Base-by-base conservation (phyloP, 169 alveolate species). In the Eimeria brunetti region DNA sequence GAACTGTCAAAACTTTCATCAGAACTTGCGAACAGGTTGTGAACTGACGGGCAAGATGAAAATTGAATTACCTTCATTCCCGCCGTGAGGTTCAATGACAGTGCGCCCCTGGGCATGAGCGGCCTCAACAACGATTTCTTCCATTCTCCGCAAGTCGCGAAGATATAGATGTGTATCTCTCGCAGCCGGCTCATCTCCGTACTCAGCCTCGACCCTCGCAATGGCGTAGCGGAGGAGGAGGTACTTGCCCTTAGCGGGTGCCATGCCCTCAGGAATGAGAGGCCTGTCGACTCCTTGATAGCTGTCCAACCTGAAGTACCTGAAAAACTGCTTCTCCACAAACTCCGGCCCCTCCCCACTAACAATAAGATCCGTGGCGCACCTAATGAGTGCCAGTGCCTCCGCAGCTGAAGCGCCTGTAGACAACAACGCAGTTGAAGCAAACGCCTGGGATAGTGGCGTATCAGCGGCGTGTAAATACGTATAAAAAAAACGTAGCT, bases 341-440 rank as follows among this genome's bases (percentile, higher is more conserved):
- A 56, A 84, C 60, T 60, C 91, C 12, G 78, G 91, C 80, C 91
- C 91, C 27, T 84, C 91, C 33, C 91, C 78, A 38, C 91, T 84
- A 33, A 84, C 62, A 20, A 84, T 60, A 44, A 84, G 78, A 58
- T 84, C 91, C 27, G 56, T 60, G 44, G 80, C 75, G 41, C 51
- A 84, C 76, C 69, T 84, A 44, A 84, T 58, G 69, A 84, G 78
- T 60, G 76, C 64, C 33, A 84, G 38, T 33, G 91, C 91, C 76
- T 84, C 91, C 75, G 53, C 80, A 36, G 49, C 78, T 36, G 91
- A 53, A 16, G 75, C 78, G n/a, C 62, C 91, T 84, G 91, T 16
- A 41, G 14, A 44, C 16, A 20, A 24, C 62, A 44, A 41, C 36
- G 38, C 8, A 58, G 33, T 60, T 7, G 62, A 20, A 44, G 36